A percentile compares a stretch with the other conserved stretches of the same genome.
These are phyloP conservation scores for Xerocomus amazonicus DNA, from an alignment of 1,284 basidiomycete species.

Conservation along the genomic window DNA sequence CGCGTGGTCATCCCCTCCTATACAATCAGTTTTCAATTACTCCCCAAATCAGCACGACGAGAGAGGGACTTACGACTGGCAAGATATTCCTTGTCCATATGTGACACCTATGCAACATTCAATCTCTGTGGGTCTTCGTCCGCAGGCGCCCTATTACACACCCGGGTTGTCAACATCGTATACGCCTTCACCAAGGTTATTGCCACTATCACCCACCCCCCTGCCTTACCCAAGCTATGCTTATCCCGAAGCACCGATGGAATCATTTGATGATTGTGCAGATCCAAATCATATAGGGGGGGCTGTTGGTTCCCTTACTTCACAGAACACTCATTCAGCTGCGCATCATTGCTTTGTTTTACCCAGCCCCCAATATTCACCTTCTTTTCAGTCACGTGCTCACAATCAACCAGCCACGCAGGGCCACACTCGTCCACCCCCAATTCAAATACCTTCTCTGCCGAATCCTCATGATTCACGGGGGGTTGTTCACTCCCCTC, in stretches of 20 bases:
- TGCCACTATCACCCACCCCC: slow-evolving; percentile 15
- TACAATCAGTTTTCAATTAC: slow-evolving; percentile 3
- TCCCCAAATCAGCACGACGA: slow-evolving; percentile 9
- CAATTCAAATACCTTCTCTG: slow-evolving; percentile 20
- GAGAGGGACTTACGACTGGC: slow-evolving; percentile 18
- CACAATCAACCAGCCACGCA: slow-evolving; percentile 9
- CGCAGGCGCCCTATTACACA: slow-evolving; percentile 13
- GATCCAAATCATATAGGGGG: slow-evolving; percentile 51
- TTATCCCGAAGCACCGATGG: slow-evolving; percentile 7
- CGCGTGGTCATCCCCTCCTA: slow-evolving; percentile 4
- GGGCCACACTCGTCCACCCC: slow-evolving; percentile 14
- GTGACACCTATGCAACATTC: slow-evolving; percentile 16
- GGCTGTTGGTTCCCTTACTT: slow-evolving; percentile 52
- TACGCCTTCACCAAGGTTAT: slow-evolving; percentile 16
- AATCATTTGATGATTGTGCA: slow-evolving; percentile 8
- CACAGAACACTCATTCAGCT: slow-evolving; percentile 54
- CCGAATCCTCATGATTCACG: slow-evolving; percentile 32
- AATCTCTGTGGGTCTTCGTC: slow-evolving; percentile 15
- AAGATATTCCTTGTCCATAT: slow-evolving; percentile 11
- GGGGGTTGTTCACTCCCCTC: slow-evolving; percentile 28
- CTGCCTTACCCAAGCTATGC: slow-evolving; percentile 6
- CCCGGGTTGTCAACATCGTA: slow-evolving; percentile 13
- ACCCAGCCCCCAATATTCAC: slow-evolving; percentile 43
- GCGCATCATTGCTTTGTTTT: slow-evolving; percentile 60
- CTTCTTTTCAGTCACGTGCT: slow-evolving; percentile 21